A percentile compares a stretch with the other conserved stretches of the same genome.
Evolutionary conservation across 129 eudicot species (phyloP).

Genomic region (Flaveria linearis): DNA sequence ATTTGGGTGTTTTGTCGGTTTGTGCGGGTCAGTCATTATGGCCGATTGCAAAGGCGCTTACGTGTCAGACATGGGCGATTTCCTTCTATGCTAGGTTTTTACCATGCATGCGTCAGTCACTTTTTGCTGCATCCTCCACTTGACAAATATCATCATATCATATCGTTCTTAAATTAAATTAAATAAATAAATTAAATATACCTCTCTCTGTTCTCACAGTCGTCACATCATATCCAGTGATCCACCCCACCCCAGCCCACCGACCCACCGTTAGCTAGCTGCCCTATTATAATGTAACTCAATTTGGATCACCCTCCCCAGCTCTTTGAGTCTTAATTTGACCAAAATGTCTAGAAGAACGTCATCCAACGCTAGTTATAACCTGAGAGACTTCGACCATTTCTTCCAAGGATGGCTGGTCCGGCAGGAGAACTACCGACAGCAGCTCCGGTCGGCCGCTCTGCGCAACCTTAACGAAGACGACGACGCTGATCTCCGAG

Average conservation of each 20-base stretch:
- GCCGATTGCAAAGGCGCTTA: neutral
- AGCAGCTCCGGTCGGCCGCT: conserved; percentile 40
- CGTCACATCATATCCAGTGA: neutral
- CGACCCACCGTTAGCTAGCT: too few relatives aligned
- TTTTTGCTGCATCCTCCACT: conserved; percentile 1
- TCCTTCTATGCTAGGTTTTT: conserved; percentile 19
- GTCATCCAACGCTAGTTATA: neutral
- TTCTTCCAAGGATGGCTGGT: conserved; percentile 56
- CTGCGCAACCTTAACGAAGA: neutral
- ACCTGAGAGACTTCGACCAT: conserved; percentile 27
- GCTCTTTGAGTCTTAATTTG: too few relatives aligned
- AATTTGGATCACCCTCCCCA: too few relatives aligned
- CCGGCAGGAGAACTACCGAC: conserved; percentile 42
- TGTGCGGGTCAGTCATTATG: neutral
- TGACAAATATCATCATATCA: conserved; percentile 1
- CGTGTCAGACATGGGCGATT: conserved; percentile 17
- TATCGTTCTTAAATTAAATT: neutral
- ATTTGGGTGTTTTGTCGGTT: neutral
- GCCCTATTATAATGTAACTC: too few relatives aligned
- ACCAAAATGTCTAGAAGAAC: neutral
- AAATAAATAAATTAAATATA: too few relatives aligned
- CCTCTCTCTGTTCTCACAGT: neutral
- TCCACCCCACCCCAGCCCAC: too few relatives aligned
- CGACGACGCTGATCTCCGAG: conserved; percentile 30
- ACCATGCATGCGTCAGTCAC: conserved; percentile 26